Evolutionary conservation across 2,329 filamentous ascomycete genomes (phyloP).

Genomic region (Apiospora malaysiana): DNA sequence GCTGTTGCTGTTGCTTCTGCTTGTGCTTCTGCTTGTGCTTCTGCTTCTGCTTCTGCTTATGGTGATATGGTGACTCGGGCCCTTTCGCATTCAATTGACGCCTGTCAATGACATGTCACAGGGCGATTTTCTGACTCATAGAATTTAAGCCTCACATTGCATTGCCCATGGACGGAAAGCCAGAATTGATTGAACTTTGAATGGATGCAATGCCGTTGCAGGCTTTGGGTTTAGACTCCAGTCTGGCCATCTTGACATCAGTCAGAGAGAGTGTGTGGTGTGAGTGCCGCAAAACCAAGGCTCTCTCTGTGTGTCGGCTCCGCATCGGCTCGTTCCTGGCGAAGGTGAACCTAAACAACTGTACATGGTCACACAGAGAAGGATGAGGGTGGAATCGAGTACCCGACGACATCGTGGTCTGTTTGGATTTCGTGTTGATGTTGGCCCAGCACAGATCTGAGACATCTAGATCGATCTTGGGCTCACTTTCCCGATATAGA

Average conservation of each 20-base stretch:
- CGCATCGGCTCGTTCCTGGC: not conserved
- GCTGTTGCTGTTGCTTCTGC: too few species aligned
- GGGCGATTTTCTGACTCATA: not conserved
- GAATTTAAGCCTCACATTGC: constrained; percentile 3
- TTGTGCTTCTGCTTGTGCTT: too few species aligned
- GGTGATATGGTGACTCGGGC: not conserved
- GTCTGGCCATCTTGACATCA: not conserved
- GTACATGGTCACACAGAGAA: not conserved
- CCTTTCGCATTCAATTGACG: not conserved
- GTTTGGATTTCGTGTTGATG: not conserved
- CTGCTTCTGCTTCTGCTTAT: too few species aligned
- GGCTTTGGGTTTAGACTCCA: not conserved
- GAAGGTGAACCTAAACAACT: not conserved
- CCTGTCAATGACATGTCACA: not conserved
- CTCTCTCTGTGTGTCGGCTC: not conserved
- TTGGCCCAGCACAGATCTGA: constrained; percentile 6
- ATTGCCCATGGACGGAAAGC: constrained; percentile 1
- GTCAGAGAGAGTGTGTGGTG: not conserved
- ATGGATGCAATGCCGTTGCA: not conserved
- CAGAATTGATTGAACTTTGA: not conserved
- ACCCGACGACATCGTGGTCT: not conserved
- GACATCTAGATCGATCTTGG: constrained; percentile 18
- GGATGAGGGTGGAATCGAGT: not conserved
- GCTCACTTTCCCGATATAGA: constrained; percentile 15
- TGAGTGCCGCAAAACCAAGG: not conserved